These are phyloP conservation scores for Physcia stellaris DNA, from an alignment of 495 filamentous ascomycete species.

Conservation along the genomic window DNA sequence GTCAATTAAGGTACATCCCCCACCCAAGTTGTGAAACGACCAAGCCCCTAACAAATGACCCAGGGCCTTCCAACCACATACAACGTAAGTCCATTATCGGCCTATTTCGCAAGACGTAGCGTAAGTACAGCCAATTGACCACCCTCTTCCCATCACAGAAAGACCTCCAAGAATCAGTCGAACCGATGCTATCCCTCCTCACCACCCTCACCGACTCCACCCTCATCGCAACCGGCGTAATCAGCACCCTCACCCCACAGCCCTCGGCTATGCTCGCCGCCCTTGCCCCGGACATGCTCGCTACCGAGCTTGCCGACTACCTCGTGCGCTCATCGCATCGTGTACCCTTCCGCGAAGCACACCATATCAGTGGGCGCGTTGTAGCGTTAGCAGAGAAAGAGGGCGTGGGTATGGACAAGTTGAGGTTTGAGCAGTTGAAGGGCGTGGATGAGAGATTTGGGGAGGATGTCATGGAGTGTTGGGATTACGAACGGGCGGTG, in stretches of 20 bases:
- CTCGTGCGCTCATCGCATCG: conserved; percentile 85
- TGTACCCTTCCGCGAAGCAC: conserved; percentile 62
- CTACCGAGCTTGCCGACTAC: conserved; percentile 81
- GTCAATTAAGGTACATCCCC: conserved; percentile 40
- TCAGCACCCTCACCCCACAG: conserved; percentile 50
- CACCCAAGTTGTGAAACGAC: too few species aligned
- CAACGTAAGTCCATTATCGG: too few species aligned
- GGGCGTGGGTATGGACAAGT: conserved; percentile 60
- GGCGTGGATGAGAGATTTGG: conserved; percentile 63
- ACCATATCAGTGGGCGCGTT: conserved; percentile 76
- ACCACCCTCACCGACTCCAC: conserved; percentile 79
- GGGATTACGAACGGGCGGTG: conserved; percentile 80
- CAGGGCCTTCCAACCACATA: conserved; percentile 79
- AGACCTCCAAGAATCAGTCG: conserved; percentile 81
- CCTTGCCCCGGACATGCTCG: conserved; percentile 61
- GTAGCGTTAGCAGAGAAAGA: conserved; percentile 64
- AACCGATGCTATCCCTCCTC: conserved; percentile 77
- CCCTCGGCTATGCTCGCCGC: conserved; percentile 68
- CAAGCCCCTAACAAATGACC: too few species aligned
- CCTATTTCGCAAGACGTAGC: too few species aligned
- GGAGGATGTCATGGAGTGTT: conserved; percentile 54
- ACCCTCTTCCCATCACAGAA: too few species aligned
- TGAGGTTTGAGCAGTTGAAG: conserved; percentile 57
- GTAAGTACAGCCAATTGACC: too few species aligned
- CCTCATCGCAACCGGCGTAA: conserved; percentile 69